Conservation (phyloP, 2,329 filamentous ascomycete species). For the Waltergamsia citrina region DNA sequence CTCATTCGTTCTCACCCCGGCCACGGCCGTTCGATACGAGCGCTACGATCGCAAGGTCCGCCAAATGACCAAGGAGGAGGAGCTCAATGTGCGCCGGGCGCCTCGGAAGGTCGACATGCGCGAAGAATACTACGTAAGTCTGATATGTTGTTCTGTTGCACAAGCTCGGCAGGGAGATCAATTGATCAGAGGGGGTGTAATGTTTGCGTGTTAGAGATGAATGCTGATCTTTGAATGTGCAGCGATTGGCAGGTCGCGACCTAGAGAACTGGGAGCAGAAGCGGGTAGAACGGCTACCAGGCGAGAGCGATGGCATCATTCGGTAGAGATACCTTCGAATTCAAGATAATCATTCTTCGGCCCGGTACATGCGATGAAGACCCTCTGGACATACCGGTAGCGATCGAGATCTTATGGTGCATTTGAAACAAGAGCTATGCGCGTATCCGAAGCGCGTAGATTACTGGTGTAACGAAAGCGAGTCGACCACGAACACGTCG, state of each 20-base stretch:
- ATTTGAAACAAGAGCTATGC: too few species aligned
- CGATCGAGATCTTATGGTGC: too few species aligned
- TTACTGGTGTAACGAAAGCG: too few species aligned
- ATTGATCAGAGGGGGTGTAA: too few species aligned
- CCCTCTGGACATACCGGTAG: too few species aligned
- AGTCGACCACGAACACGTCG: too few species aligned
- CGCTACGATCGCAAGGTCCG: constrained; percentile 83
- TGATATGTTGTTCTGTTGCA: background rate
- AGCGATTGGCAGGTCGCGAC: constrained; percentile 86
- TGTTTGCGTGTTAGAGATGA: background rate
- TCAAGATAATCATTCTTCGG: too few species aligned
- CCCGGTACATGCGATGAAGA: too few species aligned
- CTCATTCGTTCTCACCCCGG: constrained; percentile 89
- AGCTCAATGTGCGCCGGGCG: constrained; percentile 66
- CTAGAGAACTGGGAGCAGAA: constrained; percentile 96
- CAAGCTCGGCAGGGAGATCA: too few species aligned
- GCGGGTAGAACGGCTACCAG: constrained; percentile 78
- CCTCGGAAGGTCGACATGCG: constrained; percentile 67
- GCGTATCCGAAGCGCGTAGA: too few species aligned
- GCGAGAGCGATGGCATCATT: constrained; percentile 83
- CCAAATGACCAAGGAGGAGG: constrained; percentile 77
- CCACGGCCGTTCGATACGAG: constrained; percentile 89
- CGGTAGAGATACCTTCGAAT: too few species aligned
- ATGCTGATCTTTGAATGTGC: constrained; percentile 37
- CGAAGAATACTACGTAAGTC: constrained; percentile 78